phyloP scores from a whole-genome alignment of 768 basidiomycete species.

The Lyophyllum atratum region DNA sequence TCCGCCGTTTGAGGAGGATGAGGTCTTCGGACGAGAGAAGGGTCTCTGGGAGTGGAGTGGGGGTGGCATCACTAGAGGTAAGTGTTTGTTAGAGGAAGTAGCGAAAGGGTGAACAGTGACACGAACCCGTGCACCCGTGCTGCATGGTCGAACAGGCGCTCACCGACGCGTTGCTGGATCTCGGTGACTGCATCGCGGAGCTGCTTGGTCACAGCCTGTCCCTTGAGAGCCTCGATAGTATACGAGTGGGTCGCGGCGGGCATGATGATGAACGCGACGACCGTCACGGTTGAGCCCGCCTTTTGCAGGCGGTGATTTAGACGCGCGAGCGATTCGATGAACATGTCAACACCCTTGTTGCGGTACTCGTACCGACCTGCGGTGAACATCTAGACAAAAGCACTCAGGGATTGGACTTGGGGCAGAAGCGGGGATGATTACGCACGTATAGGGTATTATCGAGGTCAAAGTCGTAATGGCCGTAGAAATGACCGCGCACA shows the following conservation, averaged over 20 bases:
- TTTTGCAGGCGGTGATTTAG: conserved; percentile 57
- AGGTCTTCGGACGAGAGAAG: conserved; percentile 92
- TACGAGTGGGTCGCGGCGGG: conserved; percentile 96
- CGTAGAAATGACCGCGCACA: conserved; percentile 96
- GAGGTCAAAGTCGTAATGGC: conserved; percentile 94
- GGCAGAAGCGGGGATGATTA: conserved; percentile 7
- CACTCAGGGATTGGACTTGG: background rate
- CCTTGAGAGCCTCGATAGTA: conserved; percentile 95
- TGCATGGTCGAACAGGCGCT: conserved; percentile 91
- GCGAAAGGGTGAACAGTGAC: background rate
- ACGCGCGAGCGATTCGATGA: conserved; percentile 94
- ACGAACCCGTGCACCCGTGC: conserved; percentile 88
- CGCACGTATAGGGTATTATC: conserved; percentile 86
- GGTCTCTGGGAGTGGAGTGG: conserved; percentile 70
- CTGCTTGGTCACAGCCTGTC: conserved; percentile 96
- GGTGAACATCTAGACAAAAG: conserved; percentile 79
- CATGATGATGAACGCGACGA: conserved; percentile 99
- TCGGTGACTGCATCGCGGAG: conserved; percentile 94
- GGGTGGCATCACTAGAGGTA: conserved; percentile 63
- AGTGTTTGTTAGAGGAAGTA: background rate
- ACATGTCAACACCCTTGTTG: conserved; percentile 99
- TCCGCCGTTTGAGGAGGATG: conserved; percentile 91
- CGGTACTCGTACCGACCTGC: conserved; percentile 99
- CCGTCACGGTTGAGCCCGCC: conserved; percentile 71
- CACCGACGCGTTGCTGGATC: conserved; percentile 91